These are phyloP conservation scores for Cutaneotrichosporon mucoides DNA, from an alignment of 1,284 basidiomycete species.

Conservation along the genomic window DNA sequence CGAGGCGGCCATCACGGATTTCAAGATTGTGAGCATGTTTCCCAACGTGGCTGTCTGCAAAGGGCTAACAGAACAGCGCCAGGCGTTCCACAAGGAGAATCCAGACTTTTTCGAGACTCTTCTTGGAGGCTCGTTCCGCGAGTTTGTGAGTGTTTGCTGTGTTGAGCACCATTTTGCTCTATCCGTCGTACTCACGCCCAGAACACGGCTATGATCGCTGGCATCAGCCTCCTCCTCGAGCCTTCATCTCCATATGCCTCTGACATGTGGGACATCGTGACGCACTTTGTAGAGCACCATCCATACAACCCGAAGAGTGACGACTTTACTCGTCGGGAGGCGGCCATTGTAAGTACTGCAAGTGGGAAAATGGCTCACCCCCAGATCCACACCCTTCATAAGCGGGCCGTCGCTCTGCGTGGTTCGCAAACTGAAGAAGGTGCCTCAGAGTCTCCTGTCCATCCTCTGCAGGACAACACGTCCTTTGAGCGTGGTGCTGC, in stretches of 20 bases:
- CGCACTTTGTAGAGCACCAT: slow-evolving; percentile 41
- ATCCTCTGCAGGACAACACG: slow-evolving; percentile 14
- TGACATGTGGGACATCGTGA: slow-evolving; percentile 41
- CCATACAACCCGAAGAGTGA: slow-evolving; percentile 34
- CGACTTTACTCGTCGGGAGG: slow-evolving; percentile 41
- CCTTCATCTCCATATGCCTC: slow-evolving; percentile 26
- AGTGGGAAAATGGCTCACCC: neutral
- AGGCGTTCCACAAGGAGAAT: slow-evolving; percentile 40
- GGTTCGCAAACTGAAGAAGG: neutral
- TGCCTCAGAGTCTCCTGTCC: neutral
- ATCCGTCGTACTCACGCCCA: slow-evolving; percentile 6
- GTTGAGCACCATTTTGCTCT: too few species aligned
- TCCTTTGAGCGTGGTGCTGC: slow-evolving; percentile 27
- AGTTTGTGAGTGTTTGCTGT: slow-evolving; percentile 45
- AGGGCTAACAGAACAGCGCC: slow-evolving; percentile 22
- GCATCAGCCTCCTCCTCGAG: slow-evolving; percentile 41
- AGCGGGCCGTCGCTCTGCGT: slow-evolving; percentile 17
- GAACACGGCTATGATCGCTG: slow-evolving; percentile 49
- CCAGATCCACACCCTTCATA: slow-evolving; percentile 40
- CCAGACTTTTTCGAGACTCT: slow-evolving; percentile 44
- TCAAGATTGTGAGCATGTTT: slow-evolving; percentile 29
- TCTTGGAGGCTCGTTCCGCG: slow-evolving; percentile 39
- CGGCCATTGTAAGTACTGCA: slow-evolving; percentile 37
- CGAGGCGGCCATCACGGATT: slow-evolving; percentile 42
- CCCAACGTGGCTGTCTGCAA: neutral